These are phyloP conservation scores for Cryptococcus sp. DNA, from an alignment of 1,284 basidiomycete genomes.

Conservation along the genomic window DNA sequence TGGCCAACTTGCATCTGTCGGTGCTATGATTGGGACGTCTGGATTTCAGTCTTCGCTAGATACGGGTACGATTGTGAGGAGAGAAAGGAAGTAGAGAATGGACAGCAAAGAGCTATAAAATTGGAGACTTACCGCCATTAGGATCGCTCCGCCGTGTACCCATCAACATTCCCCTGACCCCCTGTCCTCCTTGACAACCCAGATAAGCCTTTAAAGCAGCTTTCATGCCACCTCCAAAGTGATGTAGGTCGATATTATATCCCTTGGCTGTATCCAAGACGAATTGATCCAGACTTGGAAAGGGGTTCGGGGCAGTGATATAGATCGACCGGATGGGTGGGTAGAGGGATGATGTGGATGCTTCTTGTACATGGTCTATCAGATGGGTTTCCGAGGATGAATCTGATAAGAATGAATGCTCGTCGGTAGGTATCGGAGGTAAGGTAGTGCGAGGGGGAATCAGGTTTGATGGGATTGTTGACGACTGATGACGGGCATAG, in stretches of 20 bases:
- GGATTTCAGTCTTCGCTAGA: slow-evolving; percentile 11
- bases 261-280: slow-evolving; percentile 60
- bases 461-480: slow-evolving; percentile 2
- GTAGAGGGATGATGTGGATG: slow-evolving; percentile 29
- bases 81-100: not conserved
- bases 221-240: slow-evolving; percentile 76
- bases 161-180: slow-evolving; percentile 73
- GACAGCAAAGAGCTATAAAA: not conserved
- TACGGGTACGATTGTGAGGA: not conserved
- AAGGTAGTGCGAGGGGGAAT: not conserved
- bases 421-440: not conserved
- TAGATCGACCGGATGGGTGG: slow-evolving; percentile 73
- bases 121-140: slow-evolving; percentile 68
- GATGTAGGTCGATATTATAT: slow-evolving; percentile 79
- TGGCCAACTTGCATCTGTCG: slow-evolving; percentile 86
- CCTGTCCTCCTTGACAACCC: slow-evolving; percentile 41
- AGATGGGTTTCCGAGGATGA: not conserved
- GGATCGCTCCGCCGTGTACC: slow-evolving; percentile 86
- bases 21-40: slow-evolving; percentile 64
- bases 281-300: slow-evolving; percentile 77
- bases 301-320: slow-evolving; percentile 85
- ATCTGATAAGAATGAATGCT: not conserved
- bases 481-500: slow-evolving; percentile 31
- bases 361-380: slow-evolving; percentile 11
- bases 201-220: slow-evolving; percentile 74